Base-by-base conservation (phyloP, 805 yeast genomes). In the Teunomyces panamensis region DNA sequence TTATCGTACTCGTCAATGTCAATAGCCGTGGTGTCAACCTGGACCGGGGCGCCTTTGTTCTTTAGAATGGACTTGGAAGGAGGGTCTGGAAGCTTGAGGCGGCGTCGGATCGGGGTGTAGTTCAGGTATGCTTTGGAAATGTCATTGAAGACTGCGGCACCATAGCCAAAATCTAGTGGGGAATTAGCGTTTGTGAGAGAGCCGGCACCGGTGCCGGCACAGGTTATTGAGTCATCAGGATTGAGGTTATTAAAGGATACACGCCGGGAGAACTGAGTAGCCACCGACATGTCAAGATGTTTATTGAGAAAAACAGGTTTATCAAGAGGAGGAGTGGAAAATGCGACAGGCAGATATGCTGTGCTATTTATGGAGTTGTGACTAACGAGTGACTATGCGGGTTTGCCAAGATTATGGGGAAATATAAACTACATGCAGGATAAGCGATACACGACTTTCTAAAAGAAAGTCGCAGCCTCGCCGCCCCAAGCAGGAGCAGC, bases 241-340 rank as follows among this genome's bases (percentile, higher is more conserved):
- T 16, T 34, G 45, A 74, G 54, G 51, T 73, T 73, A 53, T 71
- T 73, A 60, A 75, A 75, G 10, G 78, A 73, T 2, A 75, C 80
- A 42, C 78, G 57, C 44, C 77, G 52, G 9, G 73, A 46, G 49
- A 59, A 67, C 36, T 46, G 49, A 2, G 47, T 30, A 13, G 51
- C 43, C 34, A 41, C 34, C 44, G 48, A 30, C 39, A 29, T 33
- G 39, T 20, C 24, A 20, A 20, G 24, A 6, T 20, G 24, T 20
- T 20, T 20, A 20, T 17, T 17, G 2, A 20, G 3, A 20, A 20
- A 20, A 20, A 32, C 11, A 8, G 34, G 16, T n/a, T 3, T 30
- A 30, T n/a, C n/a, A 32, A 32, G 16, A 13, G 34, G 13, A 11
- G 13, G 17, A 32, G 34, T 13, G 4, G 34, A 32, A 32, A 32